Conservation (phyloP, 208 protist genomes). For the Angomonas ambiguus region DNA sequence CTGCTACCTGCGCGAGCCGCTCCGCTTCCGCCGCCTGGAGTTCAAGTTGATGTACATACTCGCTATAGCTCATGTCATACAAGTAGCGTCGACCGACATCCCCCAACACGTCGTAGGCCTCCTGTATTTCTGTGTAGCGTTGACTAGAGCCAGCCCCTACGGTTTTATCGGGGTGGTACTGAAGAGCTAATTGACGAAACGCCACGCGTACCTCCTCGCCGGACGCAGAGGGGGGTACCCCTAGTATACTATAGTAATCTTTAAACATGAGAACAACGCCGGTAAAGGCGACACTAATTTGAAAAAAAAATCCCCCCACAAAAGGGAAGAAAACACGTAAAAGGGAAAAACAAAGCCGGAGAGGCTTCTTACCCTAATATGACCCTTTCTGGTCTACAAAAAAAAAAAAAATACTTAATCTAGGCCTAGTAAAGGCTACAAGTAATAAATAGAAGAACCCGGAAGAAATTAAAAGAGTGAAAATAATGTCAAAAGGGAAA, state of each 20-base stretch:
- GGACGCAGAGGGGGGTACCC: conserved; percentile 47
- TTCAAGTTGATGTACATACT: conserved; percentile 23
- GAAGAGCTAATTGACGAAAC: conserved; percentile 63
- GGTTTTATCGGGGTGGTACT: conserved; percentile 64
- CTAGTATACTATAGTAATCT: conserved; percentile 78
- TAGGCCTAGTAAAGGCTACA: background rate
- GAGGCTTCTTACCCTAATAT: background rate
- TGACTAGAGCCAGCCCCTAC: background rate
- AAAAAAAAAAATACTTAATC: background rate
- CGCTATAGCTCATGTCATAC: conserved; percentile 77
- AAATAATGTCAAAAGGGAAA: background rate
- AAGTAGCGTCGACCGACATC: conserved; percentile 83
- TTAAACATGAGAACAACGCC: conserved; percentile 55
- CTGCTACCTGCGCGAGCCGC: conserved; percentile 10
- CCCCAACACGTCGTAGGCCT: conserved; percentile 86
- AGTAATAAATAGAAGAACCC: background rate
- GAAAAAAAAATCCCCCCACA: conserved; percentile 4
- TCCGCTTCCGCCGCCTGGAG: conserved; percentile 17
- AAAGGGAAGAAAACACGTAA: background rate
- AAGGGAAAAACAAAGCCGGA: background rate
- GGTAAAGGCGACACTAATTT: background rate
- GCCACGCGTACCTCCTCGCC: conserved; percentile 56
- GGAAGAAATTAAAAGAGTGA: background rate
- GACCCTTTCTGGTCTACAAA: background rate
- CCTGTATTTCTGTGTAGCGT: conserved; percentile 66